Evolutionary conservation across 73 alveolate species (phyloP).

Genomic region (Paramecium biaurelia): DNA sequence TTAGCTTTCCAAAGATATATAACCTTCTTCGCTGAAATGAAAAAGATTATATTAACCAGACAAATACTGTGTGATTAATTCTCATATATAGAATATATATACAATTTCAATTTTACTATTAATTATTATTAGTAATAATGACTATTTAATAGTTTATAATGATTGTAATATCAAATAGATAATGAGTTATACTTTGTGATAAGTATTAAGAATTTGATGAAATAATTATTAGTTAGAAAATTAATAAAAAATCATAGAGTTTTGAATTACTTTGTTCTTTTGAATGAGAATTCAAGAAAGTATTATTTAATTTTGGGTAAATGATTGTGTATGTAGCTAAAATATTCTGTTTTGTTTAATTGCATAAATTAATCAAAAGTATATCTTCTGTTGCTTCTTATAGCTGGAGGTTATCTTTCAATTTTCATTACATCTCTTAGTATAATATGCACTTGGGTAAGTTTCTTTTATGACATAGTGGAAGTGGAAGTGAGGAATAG

Average conservation of each 20-base stretch:
- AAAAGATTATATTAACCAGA: background rate
- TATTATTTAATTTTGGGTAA: background rate
- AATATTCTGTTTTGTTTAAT: background rate
- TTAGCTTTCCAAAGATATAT: slow-evolving; percentile 14
- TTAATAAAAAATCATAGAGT: background rate
- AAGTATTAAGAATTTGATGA: no score
- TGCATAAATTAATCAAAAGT: slow-evolving; percentile 17
- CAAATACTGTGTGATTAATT: background rate
- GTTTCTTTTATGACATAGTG: background rate
- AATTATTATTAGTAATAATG: no score
- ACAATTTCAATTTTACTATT: no score
- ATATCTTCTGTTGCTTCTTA: background rate
- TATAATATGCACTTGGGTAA: background rate
- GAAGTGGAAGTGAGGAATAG: background rate
- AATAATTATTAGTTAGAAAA: background rate
- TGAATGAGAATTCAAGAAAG: background rate
- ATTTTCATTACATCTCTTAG: background rate
- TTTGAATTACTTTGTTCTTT: background rate
- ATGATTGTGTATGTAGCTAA: background rate
- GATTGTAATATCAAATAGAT: no score
- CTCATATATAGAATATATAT: background rate
- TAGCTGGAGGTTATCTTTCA: background rate
- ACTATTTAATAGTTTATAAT: no score
- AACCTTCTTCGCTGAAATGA: slow-evolving; percentile 13
- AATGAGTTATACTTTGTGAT: no score